These are phyloP conservation scores for Massarina eburnea DNA, from an alignment of 2,329 filamentous ascomycete species.

Conservation along the genomic window DNA sequence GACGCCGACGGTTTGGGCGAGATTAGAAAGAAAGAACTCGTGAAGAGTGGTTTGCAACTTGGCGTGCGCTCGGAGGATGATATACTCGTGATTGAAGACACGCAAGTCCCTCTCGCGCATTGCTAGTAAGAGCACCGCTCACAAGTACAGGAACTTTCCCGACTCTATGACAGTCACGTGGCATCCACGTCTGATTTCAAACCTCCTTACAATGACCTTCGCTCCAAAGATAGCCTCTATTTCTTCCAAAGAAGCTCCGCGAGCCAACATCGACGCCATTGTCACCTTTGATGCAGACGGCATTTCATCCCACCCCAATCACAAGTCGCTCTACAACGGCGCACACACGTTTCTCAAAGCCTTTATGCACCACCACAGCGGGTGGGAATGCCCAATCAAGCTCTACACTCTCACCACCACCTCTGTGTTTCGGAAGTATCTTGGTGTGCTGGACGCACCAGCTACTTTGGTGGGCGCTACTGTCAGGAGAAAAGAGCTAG, in stretches of 20 bases:
- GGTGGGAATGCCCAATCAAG: slow-evolving; percentile 72
- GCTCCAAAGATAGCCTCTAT: slow-evolving; percentile 61
- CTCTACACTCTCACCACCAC: slow-evolving; percentile 83
- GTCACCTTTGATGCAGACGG: slow-evolving; percentile 87
- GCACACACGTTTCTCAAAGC: slow-evolving; percentile 70
- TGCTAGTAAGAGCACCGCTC: slow-evolving; percentile 3
- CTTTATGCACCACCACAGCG: slow-evolving; percentile 65
- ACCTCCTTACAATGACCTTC: slow-evolving; percentile 72
- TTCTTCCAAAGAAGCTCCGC: slow-evolving; percentile 48
- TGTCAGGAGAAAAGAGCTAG: slow-evolving; percentile 53
- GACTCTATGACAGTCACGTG: slow-evolving; percentile 86
- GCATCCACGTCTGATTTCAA: slow-evolving; percentile 70
- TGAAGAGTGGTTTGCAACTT: slow-evolving; percentile 74
- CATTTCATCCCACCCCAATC: slow-evolving; percentile 88
- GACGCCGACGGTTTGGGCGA: slow-evolving; percentile 86
- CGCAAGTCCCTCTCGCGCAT: slow-evolving; percentile 46
- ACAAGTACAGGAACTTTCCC: slow-evolving; percentile 64
- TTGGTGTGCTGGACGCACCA: slow-evolving; percentile 73
- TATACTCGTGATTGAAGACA: slow-evolving; percentile 81
- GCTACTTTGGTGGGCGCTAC: slow-evolving; percentile 65
- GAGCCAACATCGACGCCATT: slow-evolving; percentile 71
- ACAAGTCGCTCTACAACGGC: slow-evolving; percentile 84
- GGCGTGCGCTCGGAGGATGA: slow-evolving; percentile 76
- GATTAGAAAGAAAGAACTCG: slow-evolving; percentile 78
- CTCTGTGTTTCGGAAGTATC: slow-evolving; percentile 76